Evolutionary conservation across 1,284 basidiomycete species (phyloP).

Genomic region (Pseudozyma pruni): DNA sequence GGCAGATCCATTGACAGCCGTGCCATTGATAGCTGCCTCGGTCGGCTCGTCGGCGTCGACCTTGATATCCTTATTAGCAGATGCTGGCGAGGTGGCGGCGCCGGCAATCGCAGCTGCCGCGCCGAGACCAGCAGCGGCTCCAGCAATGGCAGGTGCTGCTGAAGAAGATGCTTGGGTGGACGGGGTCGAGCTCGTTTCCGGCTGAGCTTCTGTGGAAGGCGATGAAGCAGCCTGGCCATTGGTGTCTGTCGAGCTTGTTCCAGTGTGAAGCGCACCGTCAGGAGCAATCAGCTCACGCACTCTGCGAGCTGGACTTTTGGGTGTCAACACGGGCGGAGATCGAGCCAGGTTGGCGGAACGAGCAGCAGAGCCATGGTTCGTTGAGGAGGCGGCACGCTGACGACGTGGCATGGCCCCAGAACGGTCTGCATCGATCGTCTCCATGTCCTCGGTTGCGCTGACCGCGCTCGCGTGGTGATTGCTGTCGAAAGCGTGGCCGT

Average conservation of each 20-base stretch:
- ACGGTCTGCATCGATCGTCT: conserved; percentile 34
- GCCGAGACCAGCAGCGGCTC: conserved; percentile 8
- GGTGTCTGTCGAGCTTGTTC: conserved; percentile 26
- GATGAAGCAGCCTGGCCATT: conserved; percentile 23
- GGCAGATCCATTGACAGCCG: background rate
- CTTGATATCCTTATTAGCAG: background rate
- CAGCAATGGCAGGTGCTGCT: background rate
- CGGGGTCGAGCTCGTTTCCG: background rate
- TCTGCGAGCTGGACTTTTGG: conserved; percentile 31
- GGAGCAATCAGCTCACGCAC: conserved; percentile 17
- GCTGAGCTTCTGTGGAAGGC: conserved; percentile 12
- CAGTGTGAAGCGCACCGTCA: conserved; percentile 10
- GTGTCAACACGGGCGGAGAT: conserved; percentile 17
- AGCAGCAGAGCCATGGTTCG: conserved; percentile 7
- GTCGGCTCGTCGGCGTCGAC: background rate
- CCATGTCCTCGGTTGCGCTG: conserved; percentile 29
- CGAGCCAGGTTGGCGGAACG: conserved; percentile 18
- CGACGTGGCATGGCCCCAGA: conserved; percentile 11
- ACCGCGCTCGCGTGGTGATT: background rate
- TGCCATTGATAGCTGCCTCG: background rate
- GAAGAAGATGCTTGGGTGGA: conserved; percentile 5
- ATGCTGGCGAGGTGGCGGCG: conserved; percentile 14
- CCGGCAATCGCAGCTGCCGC: conserved; percentile 27
- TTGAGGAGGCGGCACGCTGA: conserved; percentile 22
- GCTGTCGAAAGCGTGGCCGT: conserved; percentile 15